These are phyloP conservation scores for Lotmaria passim DNA, from an alignment of 208 protist genomes.

Conservation along the genomic window DNA sequence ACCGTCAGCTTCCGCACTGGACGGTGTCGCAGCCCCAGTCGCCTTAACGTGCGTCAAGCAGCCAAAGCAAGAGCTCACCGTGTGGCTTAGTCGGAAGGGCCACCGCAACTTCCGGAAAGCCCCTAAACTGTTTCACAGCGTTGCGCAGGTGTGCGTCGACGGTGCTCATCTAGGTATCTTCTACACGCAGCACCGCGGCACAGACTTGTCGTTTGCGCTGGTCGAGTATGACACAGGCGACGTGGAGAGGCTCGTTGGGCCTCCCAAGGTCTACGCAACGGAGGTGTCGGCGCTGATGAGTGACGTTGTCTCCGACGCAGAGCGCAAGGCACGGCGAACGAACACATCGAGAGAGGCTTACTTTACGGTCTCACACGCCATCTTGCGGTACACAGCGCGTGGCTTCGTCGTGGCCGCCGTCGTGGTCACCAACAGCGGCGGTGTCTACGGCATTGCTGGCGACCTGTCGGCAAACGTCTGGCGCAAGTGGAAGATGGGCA, in stretches of 20 bases:
- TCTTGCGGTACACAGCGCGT: slow-evolving; percentile 36
- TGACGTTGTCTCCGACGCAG: neutral
- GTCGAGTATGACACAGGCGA: neutral
- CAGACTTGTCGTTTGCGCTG: slow-evolving; percentile 26
- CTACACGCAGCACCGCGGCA: slow-evolving; percentile 18
- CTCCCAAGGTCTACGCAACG: neutral
- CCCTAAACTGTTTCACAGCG: slow-evolving; percentile 9
- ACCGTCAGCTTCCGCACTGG: neutral
- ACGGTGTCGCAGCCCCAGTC: neutral
- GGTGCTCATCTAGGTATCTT: slow-evolving; percentile 24
- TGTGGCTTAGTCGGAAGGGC: slow-evolving; percentile 32
- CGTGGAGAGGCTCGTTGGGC: neutral
- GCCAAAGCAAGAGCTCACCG: slow-evolving; percentile 18
- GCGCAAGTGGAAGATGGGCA: slow-evolving; percentile 44
- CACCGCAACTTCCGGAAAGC: slow-evolving; percentile 14
- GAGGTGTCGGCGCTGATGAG: slow-evolving; percentile 17
- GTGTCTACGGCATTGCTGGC: slow-evolving; percentile 44
- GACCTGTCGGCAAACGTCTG: slow-evolving; percentile 34
- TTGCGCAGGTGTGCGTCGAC: slow-evolving; percentile 25
- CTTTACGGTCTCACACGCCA: slow-evolving; percentile 39
- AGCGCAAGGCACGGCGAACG: neutral
- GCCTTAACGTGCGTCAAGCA: slow-evolving; percentile 28
- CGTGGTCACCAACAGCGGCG: slow-evolving; percentile 18
- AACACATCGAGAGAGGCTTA: neutral
- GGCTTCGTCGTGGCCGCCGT: slow-evolving; percentile 49